phyloP scores from a whole-genome alignment of 169 alveolate genomes.

The Theileria annulata region DNA sequence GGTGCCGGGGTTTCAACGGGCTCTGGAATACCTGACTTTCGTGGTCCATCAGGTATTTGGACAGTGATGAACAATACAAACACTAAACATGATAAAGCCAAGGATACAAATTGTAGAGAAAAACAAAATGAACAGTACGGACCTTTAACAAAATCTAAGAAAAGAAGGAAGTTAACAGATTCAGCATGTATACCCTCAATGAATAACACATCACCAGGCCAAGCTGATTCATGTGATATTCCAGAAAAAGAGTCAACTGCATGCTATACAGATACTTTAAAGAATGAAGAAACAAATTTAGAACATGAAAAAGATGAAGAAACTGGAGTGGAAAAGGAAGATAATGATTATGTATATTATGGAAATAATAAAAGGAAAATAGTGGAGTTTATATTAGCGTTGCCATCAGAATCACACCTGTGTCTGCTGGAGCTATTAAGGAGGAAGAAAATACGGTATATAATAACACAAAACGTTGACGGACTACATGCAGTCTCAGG shows the following conservation, averaged over 20 bases:
- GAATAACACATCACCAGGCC: not conserved
- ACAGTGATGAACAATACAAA: constrained; percentile 60
- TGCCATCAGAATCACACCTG: constrained; percentile 81
- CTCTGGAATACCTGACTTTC: constrained; percentile 77
- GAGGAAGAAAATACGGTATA: constrained; percentile 60
- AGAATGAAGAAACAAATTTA: constrained; percentile 2
- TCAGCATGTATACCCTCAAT: constrained; percentile 36
- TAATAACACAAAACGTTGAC: constrained; percentile 83
- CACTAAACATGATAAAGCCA: constrained; percentile 46
- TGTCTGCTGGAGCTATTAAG: constrained; percentile 70
- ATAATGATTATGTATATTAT: constrained; percentile 58
- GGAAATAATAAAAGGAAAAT: constrained; percentile 63
- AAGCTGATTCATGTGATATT: not conserved
- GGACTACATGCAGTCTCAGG: constrained; percentile 81
- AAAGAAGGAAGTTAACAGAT: constrained; percentile 58
- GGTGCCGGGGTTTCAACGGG: constrained; percentile 80
- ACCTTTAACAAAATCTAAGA: constrained; percentile 9
- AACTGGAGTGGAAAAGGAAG: not conserved
- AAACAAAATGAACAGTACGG: constrained; percentile 6
- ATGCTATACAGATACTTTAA: not conserved
- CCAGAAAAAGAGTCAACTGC: not conserved
- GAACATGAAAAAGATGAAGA: constrained; percentile 16
- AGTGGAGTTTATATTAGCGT: constrained; percentile 78
- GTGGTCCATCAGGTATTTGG: constrained; percentile 83
- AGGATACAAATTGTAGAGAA: constrained; percentile 51